A percentile compares a stretch with the other conserved stretches of the same genome.
Conservation (phyloP, 495 filamentous ascomycete genomes). For the Oleoguttula mirabilis region DNA sequence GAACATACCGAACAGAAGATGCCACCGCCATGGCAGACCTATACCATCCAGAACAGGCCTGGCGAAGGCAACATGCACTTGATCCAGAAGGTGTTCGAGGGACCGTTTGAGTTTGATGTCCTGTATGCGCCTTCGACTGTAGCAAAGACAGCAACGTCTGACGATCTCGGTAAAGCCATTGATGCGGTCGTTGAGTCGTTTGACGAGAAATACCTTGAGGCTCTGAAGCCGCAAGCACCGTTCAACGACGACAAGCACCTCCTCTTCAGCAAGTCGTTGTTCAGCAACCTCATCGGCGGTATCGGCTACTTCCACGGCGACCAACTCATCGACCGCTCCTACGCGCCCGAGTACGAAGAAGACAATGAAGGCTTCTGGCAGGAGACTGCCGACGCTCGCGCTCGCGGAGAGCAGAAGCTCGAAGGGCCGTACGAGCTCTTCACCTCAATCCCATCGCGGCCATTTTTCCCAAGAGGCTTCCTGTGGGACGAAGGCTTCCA, state of each 20-base stretch:
- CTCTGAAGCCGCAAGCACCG: slow-evolving; percentile 64
- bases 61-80: slow-evolving; percentile 72
- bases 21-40: slow-evolving; percentile 77
- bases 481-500: slow-evolving; percentile 99
- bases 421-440: slow-evolving; percentile 86
- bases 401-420: slow-evolving; percentile 47
- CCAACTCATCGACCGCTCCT: slow-evolving; percentile 76
- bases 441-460: slow-evolving; percentile 82
- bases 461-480: slow-evolving; percentile 94
- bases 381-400: slow-evolving; percentile 67
- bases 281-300: slow-evolving; percentile 87
- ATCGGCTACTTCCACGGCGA: slow-evolving; percentile 93
- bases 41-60: slow-evolving; percentile 59
- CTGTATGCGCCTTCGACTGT: slow-evolving; percentile 76
- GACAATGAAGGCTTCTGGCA: slow-evolving; percentile 97
- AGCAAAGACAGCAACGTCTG: slow-evolving; percentile 45
- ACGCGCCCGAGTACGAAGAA: slow-evolving; percentile 83
- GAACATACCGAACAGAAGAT: slow-evolving; percentile 58
- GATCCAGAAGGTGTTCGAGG: slow-evolving; percentile 86
- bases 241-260: slow-evolving; percentile 63
- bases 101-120: slow-evolving; percentile 85
- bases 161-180: slow-evolving; percentile 58
- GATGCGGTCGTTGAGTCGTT: slow-evolving; percentile 53
- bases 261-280: slow-evolving; percentile 74
- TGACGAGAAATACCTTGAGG: slow-evolving; percentile 55